Percentiles rank a stretch among this genome's conserved stretches.
These are phyloP conservation scores for Paraphoma chrysanthemicola DNA, from an alignment of 2,329 filamentous ascomycete species.

Conservation along the genomic window DNA sequence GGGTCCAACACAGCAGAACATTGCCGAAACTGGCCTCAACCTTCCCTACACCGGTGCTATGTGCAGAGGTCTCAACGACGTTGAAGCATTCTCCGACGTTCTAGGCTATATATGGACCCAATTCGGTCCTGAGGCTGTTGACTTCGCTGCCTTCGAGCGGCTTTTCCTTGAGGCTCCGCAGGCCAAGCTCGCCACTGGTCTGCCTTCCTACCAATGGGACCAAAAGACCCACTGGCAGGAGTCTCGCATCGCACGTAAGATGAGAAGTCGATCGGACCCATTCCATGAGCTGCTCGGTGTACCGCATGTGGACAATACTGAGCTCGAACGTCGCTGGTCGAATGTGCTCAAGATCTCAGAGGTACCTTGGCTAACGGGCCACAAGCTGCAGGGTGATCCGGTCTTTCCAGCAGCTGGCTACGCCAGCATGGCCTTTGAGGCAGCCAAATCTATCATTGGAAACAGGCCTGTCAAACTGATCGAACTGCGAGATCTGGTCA, in stretches of 20 bases:
- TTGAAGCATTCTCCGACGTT: slow-evolving; percentile 21
- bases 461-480: no score
- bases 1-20: slow-evolving; percentile 47
- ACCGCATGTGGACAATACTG: neutral
- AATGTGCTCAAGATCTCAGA: slow-evolving; percentile 52
- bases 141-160: slow-evolving; percentile 5
- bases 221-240: slow-evolving; percentile 27
- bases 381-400: slow-evolving; percentile 29
- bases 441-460: neutral
- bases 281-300: slow-evolving; percentile 12
- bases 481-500: no score
- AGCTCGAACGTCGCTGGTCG: slow-evolving; percentile 13
- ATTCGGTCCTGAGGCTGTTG: neutral
- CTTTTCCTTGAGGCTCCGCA: neutral
- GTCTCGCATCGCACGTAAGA: slow-evolving; percentile 4
- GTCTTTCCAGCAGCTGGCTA: slow-evolving; percentile 56
- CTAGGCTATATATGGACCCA: slow-evolving; percentile 13
- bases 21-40: slow-evolving; percentile 18
- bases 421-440: slow-evolving; percentile 45
- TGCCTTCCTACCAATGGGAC: slow-evolving; percentile 40
- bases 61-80: slow-evolving; percentile 24
- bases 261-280: slow-evolving; percentile 12
- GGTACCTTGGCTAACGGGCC: slow-evolving; percentile 16
- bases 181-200: slow-evolving; percentile 2
- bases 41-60: slow-evolving; percentile 30